Percentiles rank a stretch among this genome's conserved stretches.
These are phyloP conservation scores for Groenewaldozyma auringiensis DNA, from an alignment of 1,139 yeast genomes.

Conservation along the genomic window DNA sequence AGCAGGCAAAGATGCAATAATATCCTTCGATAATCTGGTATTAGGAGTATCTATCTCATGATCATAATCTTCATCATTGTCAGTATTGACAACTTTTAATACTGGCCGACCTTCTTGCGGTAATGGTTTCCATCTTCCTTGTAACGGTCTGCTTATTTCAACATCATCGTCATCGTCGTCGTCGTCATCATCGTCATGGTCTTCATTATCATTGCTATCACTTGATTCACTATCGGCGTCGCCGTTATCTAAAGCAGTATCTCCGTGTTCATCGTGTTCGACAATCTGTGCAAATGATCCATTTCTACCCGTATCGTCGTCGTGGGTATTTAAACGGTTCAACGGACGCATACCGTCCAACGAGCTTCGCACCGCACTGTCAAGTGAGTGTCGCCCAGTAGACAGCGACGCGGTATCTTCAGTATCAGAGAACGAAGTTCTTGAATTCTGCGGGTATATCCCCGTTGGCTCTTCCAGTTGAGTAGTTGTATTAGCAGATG, in stretches of 20 bases:
- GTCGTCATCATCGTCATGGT: not conserved
- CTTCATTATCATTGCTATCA: constrained; percentile 5
- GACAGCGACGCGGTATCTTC: constrained; percentile 27
- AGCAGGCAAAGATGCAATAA: not conserved
- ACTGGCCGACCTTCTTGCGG: constrained; percentile 4
- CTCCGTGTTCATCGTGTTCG: not conserved
- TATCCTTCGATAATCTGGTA: not conserved
- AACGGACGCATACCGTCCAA: not conserved
- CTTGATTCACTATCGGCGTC: constrained; percentile 8
- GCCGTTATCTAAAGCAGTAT: not conserved
- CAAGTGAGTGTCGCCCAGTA: constrained; percentile 22
- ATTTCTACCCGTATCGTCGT: not conserved
- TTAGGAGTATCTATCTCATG: not conserved
- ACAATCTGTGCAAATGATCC: not conserved
- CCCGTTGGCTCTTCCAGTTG: not conserved
- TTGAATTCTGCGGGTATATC: not conserved
- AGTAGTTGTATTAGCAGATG: not conserved
- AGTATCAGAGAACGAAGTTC: constrained; percentile 9
- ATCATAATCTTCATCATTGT: not conserved
- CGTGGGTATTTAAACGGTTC: not conserved
- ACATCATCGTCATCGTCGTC: constrained; percentile 4
- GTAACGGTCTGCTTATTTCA: constrained; percentile 6
- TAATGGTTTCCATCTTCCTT: constrained; percentile 17
- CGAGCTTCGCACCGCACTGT: constrained; percentile 10
- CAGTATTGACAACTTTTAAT: not conserved